Conservation (phyloP, 1,284 basidiomycete genomes). For the Retiboletus flavoniger region DNA sequence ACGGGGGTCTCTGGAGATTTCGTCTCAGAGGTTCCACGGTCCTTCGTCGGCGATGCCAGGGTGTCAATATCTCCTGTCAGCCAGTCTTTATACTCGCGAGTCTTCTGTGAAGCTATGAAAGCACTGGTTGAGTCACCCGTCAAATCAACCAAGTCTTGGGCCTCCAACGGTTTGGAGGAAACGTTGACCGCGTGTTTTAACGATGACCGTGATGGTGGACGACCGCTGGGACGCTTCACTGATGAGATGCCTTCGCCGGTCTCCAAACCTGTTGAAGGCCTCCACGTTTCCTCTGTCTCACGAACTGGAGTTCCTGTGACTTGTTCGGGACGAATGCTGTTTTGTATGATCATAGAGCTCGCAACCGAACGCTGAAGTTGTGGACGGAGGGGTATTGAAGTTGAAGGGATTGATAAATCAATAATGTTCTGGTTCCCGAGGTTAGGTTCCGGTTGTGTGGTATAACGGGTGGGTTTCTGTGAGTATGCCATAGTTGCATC, state of each 20-base stretch:
- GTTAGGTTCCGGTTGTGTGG: slow-evolving; percentile 18
- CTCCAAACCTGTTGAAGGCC: slow-evolving; percentile 6
- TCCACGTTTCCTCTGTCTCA: slow-evolving; percentile 33
- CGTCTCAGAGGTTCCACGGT: slow-evolving; percentile 12
- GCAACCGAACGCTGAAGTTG: slow-evolving; percentile 16
- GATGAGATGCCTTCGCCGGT: slow-evolving; percentile 16
- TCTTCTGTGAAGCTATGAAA: slow-evolving; percentile 16
- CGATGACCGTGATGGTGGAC: slow-evolving; percentile 29
- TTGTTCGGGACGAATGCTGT: slow-evolving; percentile 46
- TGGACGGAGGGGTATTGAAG: slow-evolving; percentile 19
- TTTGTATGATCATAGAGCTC: slow-evolving; percentile 12
- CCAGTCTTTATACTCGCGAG: slow-evolving; percentile 56
- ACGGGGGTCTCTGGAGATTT: slow-evolving; percentile 41
- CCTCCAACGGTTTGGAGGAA: slow-evolving; percentile 19
- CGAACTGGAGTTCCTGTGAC: slow-evolving; percentile 57
- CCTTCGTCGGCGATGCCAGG: slow-evolving; percentile 23
- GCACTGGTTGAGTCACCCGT: slow-evolving; percentile 8
- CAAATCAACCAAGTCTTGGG: slow-evolving; percentile 24
- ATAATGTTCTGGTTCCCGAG: slow-evolving; percentile 15
- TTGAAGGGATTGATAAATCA: slow-evolving; percentile 25
- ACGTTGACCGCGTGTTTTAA: slow-evolving; percentile 18
- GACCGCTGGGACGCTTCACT: slow-evolving; percentile 25
- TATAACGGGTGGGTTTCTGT: slow-evolving; percentile 21
- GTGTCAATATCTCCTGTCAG: slow-evolving; percentile 61
- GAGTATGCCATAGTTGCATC: slow-evolving; percentile 55